A percentile compares a stretch with the other conserved stretches of the same genome.
Conservation (phyloP, 495 filamentous ascomycete species). For the Trichoderma gamsii region DNA sequence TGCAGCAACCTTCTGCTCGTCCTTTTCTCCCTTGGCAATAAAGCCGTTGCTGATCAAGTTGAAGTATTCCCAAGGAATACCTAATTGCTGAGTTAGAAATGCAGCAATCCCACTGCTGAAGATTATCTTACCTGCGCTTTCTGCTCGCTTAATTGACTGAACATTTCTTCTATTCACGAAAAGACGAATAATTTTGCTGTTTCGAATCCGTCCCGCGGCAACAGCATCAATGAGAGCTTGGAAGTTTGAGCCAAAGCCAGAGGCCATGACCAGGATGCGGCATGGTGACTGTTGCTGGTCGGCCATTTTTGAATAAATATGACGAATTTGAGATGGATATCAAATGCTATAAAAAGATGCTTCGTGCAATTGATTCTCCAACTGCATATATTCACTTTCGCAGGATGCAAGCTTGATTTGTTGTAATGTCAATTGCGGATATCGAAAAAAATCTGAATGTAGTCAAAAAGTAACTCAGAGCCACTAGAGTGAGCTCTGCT, state of each 20-base stretch:
- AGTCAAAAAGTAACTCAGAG: too few species aligned
- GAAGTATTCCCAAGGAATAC: slow-evolving; percentile 79
- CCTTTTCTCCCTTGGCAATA: slow-evolving; percentile 45
- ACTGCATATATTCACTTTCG: too few species aligned
- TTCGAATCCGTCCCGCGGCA: slow-evolving; percentile 46
- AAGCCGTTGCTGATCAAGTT: slow-evolving; percentile 66
- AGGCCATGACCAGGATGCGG: slow-evolving; percentile 42
- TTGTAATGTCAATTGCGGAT: too few species aligned
- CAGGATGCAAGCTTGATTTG: too few species aligned
- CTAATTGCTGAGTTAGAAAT: slow-evolving; percentile 14
- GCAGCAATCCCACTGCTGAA: not conserved
- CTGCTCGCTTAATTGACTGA: slow-evolving; percentile 69
- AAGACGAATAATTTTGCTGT: slow-evolving; percentile 63
- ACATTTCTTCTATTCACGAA: slow-evolving; percentile 79
- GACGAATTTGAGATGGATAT: too few species aligned
- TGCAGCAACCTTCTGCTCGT: slow-evolving; percentile 48
- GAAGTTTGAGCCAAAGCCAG: slow-evolving; percentile 79
- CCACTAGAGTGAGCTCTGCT: too few species aligned
- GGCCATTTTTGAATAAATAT: not conserved
- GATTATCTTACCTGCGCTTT: slow-evolving; percentile 33
- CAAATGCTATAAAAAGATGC: too few species aligned
- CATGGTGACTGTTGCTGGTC: slow-evolving; percentile 21
- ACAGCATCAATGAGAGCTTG: slow-evolving; percentile 82
- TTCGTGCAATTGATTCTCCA: too few species aligned
- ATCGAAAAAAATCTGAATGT: too few species aligned